Conservation (phyloP, 495 filamentous ascomycete genomes). For the Aspergillus cavernicola region DNA sequence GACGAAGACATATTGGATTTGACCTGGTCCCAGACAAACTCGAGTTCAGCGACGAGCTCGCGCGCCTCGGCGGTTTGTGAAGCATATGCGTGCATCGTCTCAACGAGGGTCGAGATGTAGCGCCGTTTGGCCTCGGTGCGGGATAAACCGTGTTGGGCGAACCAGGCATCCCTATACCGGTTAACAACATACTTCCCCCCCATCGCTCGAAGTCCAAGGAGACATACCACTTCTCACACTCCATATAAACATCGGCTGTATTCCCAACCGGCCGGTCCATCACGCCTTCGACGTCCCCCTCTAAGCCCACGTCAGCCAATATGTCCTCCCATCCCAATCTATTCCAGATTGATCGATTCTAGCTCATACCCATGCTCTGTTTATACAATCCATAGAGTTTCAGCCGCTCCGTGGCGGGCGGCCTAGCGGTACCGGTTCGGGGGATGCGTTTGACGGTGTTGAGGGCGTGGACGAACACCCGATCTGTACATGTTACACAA, state of each 20-base stretch:
- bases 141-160: slow-evolving; percentile 70
- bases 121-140: slow-evolving; percentile 91
- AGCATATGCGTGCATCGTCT: slow-evolving; percentile 94
- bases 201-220: neutral
- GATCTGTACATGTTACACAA: slow-evolving; percentile 67
- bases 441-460: slow-evolving; percentile 98
- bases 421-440: slow-evolving; percentile 82
- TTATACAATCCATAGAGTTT: slow-evolving; percentile 97
- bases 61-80: slow-evolving; percentile 77
- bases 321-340: neutral
- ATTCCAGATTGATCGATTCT: no score
- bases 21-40: slow-evolving; percentile 98
- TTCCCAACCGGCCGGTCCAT: slow-evolving; percentile 74
- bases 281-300: slow-evolving; percentile 89
- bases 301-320: slow-evolving; percentile 35
- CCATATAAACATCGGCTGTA: slow-evolving; percentile 48
- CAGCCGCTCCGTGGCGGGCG: slow-evolving; percentile 78
- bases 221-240: slow-evolving; percentile 59
- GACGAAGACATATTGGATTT: slow-evolving; percentile 73
- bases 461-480: slow-evolving; percentile 97
- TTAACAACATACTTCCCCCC: neutral
- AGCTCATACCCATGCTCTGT: slow-evolving; percentile 82
- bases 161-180: slow-evolving; percentile 76
- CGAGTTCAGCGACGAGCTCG: slow-evolving; percentile 86
- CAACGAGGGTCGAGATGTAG: slow-evolving; percentile 89